These are phyloP conservation scores for Lumnitzera littorea DNA, from an alignment of 345 rosid genomes.

Conservation along the genomic window DNA sequence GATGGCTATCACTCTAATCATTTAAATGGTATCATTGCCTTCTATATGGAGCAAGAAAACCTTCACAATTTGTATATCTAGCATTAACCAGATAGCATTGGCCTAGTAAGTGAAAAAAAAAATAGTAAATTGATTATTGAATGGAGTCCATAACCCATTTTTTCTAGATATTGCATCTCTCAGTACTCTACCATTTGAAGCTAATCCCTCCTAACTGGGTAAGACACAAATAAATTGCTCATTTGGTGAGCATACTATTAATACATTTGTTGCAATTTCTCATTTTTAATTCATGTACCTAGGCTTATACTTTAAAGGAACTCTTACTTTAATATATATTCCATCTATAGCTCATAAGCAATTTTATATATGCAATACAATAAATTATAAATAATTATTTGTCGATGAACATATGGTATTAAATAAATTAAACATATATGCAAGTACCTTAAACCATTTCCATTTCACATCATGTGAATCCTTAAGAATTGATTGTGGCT, in stretches of 20 bases:
- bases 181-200: too few relatives aligned
- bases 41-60: constrained; percentile 7
- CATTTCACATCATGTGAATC: background rate
- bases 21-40: background rate
- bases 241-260: too few relatives aligned
- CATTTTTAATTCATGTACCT: too few relatives aligned
- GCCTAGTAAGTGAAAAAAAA: background rate
- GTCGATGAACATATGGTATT: background rate
- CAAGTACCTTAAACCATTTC: background rate
- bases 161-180: too few relatives aligned
- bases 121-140: background rate
- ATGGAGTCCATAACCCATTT: too few relatives aligned
- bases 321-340: background rate
- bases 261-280: too few relatives aligned
- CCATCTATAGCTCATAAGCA: constrained; percentile 4
- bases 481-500: background rate
- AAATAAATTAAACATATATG: too few relatives aligned
- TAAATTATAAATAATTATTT: background rate
- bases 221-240: too few relatives aligned
- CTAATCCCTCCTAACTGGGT: too few relatives aligned
- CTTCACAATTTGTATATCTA: background rate
- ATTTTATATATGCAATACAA: background rate
- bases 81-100: constrained; percentile 3
- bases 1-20: too few relatives aligned
- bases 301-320: too few relatives aligned